Conservation (phyloP, 2,329 filamentous ascomycete species). For the Calonectria montana region DNA sequence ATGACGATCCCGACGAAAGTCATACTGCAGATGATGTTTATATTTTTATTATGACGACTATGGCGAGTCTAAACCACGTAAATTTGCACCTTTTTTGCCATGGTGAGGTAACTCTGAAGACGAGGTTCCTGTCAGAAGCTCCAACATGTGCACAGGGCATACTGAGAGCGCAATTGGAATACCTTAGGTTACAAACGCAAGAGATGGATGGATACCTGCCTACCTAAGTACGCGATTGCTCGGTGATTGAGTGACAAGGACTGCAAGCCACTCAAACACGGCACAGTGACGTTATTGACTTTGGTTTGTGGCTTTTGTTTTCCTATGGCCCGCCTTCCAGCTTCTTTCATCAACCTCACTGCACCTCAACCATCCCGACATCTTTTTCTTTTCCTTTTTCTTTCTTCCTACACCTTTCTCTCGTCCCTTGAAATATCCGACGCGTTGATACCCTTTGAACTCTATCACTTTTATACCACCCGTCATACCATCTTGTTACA, state of each 20-base stretch:
- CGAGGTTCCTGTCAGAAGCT: neutral
- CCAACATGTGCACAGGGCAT: neutral
- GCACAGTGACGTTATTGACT: constrained; percentile 27
- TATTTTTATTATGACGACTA: constrained; percentile 1
- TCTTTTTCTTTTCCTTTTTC: neutral
- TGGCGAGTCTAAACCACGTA: neutral
- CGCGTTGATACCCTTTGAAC: neutral
- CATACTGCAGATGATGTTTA: neutral
- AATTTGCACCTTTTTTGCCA: neutral
- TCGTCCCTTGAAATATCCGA: neutral
- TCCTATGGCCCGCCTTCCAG: neutral
- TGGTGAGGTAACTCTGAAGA: neutral
- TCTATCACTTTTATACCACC: neutral
- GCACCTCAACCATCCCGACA: neutral
- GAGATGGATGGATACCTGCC: neutral
- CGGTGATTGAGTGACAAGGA: neutral
- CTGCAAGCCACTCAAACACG: constrained; percentile 4
- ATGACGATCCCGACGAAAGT: constrained; percentile 27
- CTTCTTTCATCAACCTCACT: neutral
- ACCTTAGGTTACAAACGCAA: neutral
- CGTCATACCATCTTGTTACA: constrained; percentile 6
- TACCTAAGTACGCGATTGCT: neutral
- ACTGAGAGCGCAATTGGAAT: neutral
- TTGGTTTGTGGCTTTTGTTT: constrained; percentile 14
- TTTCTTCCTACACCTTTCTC: neutral